phyloP scores from a whole-genome alignment of 2,329 filamentous ascomycete genomes.

The Hypomyces perniciosus region DNA sequence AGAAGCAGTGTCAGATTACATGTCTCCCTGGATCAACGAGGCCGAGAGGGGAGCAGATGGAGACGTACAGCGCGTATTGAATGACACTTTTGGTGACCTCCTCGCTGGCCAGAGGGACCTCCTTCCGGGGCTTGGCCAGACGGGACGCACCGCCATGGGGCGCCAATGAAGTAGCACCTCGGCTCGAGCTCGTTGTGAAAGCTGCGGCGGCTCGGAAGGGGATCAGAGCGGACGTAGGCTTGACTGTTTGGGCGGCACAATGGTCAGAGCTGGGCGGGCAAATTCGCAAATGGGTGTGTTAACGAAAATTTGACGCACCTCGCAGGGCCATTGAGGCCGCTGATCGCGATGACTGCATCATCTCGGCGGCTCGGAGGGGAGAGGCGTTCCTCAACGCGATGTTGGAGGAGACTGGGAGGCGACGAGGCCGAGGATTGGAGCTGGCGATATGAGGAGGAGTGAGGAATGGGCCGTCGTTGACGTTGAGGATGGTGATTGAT shows the following conservation, averaged over 20 bases:
- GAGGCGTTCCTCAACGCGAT: neutral
- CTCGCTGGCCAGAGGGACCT: conserved; percentile 73
- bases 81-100: conserved; percentile 72
- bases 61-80: conserved; percentile 78
- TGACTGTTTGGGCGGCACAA: conserved; percentile 42
- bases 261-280: neutral
- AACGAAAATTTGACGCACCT: conserved; percentile 33
- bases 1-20: neutral
- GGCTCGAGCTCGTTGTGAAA: conserved; percentile 59
- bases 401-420: neutral
- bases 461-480: conserved; percentile 18
- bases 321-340: conserved; percentile 47
- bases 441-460: conserved; percentile 17
- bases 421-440: conserved; percentile 13
- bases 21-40: neutral
- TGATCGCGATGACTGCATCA: conserved; percentile 45
- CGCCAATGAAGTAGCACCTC: conserved; percentile 54
- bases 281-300: conserved; percentile 7
- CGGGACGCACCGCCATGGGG: conserved; percentile 48
- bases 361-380: conserved; percentile 22
- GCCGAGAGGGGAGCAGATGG: neutral
- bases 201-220: conserved; percentile 59
- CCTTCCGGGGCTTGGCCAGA: conserved; percentile 54
- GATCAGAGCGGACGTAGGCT: conserved; percentile 57
- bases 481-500: conserved; percentile 22